A percentile compares a stretch with the other conserved stretches of the same genome.
Evolutionary conservation across 1,284 basidiomycete genomes (phyloP).

Genomic region (Pseudozyma thailandica): DNA sequence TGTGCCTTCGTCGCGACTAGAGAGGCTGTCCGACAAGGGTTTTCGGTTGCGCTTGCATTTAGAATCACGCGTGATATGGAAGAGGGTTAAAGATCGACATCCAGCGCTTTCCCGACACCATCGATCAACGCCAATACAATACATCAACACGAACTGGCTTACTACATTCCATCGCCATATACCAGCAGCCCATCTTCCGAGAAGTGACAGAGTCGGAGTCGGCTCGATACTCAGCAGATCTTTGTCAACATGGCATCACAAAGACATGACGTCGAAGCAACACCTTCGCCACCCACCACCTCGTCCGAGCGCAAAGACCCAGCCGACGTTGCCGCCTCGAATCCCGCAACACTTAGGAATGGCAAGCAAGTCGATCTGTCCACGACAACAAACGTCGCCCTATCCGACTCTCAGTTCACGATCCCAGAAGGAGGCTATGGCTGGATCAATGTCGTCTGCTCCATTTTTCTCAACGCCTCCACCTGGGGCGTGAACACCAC

Average conservation of each 20-base stretch:
- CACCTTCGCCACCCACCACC: not conserved
- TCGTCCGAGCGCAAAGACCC: not conserved
- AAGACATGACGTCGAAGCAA: not conserved
- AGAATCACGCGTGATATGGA: no score
- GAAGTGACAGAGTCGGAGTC: no score
- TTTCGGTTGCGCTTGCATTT: no score
- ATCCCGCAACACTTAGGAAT: not conserved
- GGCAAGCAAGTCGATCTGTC: conserved; percentile 17
- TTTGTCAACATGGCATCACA: conserved; percentile 4
- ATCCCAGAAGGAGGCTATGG: conserved; percentile 70
- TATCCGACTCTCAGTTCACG: conserved; percentile 35
- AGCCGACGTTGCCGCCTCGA: not conserved
- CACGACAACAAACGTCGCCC: conserved; percentile 31
- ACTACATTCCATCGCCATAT: no score
- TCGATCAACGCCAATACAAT: no score
- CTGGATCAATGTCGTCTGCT: conserved; percentile 69
- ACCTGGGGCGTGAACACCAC: conserved; percentile 69
- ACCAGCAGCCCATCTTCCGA: no score
- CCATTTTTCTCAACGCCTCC: conserved; percentile 65
- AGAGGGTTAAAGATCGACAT: no score
- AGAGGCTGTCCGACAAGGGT: no score
- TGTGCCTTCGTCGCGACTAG: no score
- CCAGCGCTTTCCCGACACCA: no score
- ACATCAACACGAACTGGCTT: no score
- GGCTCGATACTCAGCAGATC: not conserved